Percentiles rank a stretch among this genome's conserved stretches.
These are phyloP conservation scores for Claviceps sp. DNA, from an alignment of 2,329 filamentous ascomycete species.

Conservation along the genomic window DNA sequence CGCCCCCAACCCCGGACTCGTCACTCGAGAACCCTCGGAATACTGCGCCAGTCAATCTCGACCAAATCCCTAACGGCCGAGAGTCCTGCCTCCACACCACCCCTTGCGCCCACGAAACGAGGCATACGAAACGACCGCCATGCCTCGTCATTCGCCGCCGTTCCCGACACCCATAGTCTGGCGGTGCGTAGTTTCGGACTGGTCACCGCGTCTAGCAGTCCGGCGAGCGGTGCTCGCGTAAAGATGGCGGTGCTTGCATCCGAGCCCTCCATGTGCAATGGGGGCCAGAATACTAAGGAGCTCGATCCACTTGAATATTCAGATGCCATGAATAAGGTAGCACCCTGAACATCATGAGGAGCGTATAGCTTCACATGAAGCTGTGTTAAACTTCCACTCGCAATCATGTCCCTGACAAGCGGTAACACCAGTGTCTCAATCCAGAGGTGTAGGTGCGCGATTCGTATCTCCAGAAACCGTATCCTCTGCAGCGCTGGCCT, in stretches of 20 bases:
- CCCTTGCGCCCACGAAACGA: constrained; percentile 6
- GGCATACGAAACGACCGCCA: constrained; percentile 6
- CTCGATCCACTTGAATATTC: background rate
- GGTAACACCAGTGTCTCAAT: constrained; percentile 16
- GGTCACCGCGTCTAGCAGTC: constrained; percentile 26
- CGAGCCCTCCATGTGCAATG: background rate
- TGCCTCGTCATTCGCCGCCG: constrained; percentile 16
- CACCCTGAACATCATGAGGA: background rate
- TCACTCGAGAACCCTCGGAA: background rate
- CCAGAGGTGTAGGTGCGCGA: constrained; percentile 20
- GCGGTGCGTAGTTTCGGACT: constrained; percentile 31
- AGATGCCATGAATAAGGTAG: background rate
- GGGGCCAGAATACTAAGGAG: background rate
- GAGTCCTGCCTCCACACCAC: background rate
- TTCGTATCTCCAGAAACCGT: constrained; percentile 14
- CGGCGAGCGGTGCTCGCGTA: constrained; percentile 17
- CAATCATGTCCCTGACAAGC: constrained; percentile 18
- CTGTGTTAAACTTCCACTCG: constrained; percentile 17
- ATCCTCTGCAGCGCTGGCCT: constrained; percentile 14
- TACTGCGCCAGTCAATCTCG: constrained; percentile 1
- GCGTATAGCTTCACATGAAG: constrained; percentile 7
- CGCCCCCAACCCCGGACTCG: background rate
- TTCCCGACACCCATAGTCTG: constrained; percentile 22
- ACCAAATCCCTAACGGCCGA: background rate
- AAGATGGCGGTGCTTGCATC: constrained; percentile 8